Conservation (phyloP, 2,329 filamentous ascomycete genomes). For the Cadophora luteo-olivacea region DNA sequence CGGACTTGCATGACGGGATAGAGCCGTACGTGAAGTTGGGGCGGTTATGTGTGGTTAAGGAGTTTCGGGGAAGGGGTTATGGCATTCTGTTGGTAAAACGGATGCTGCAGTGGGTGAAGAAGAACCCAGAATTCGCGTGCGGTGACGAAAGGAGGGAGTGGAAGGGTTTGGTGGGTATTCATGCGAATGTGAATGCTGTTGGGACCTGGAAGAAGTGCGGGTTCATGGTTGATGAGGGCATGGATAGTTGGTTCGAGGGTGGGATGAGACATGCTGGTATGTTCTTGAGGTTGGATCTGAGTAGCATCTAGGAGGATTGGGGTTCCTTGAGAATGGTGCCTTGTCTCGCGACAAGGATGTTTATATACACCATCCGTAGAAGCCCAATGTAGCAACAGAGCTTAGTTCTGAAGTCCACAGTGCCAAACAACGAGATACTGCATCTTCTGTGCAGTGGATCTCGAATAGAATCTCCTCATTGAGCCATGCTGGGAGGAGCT, state of each 20-base stretch:
- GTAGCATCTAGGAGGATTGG: not conserved
- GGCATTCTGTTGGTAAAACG: conserved; percentile 41
- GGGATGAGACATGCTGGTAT: conserved; percentile 87
- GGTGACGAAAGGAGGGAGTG: conserved; percentile 57
- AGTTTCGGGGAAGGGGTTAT: conserved; percentile 55
- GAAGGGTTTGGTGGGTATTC: conserved; percentile 78
- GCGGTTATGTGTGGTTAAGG: conserved; percentile 72
- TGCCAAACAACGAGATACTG: no score
- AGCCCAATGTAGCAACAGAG: no score
- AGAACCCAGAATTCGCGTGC: conserved; percentile 59
- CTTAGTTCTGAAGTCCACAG: no score
- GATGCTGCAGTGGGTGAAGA: conserved; percentile 71
- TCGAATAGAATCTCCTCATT: no score
- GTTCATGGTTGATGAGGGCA: conserved; percentile 73
- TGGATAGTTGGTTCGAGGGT: conserved; percentile 85
- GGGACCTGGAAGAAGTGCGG: conserved; percentile 74
- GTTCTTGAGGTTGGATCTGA: conserved; percentile 59
- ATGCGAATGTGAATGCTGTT: conserved; percentile 75
- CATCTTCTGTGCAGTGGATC: no score
- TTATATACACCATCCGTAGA: no score
- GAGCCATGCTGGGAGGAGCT: no score
- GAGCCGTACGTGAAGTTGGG: conserved; percentile 87
- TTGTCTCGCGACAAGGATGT: no score
- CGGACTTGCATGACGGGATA: conserved; percentile 61
- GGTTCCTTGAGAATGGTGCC: not conserved